phyloP scores from a whole-genome alignment of 768 basidiomycete genomes.

The Obba rivulosa region DNA sequence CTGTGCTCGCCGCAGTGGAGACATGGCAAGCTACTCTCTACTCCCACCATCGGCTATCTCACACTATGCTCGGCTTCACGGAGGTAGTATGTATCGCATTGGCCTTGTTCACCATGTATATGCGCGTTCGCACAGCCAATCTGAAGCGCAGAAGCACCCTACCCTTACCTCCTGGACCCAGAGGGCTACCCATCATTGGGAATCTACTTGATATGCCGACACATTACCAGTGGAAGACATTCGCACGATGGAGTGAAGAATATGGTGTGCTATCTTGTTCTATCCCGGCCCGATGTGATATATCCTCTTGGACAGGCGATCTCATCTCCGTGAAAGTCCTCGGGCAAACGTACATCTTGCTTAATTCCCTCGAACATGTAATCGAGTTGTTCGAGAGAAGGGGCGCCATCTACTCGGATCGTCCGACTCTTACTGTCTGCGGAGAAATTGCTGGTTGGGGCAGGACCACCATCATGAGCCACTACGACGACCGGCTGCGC shows the following conservation, averaged over 20 bases:
- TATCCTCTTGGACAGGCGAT: slow-evolving; percentile 17
- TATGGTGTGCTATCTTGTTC: slow-evolving; percentile 19
- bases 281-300: background rate
- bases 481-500: slow-evolving; percentile 35
- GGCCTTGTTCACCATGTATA: no score
- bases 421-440: slow-evolving; percentile 16
- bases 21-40: no score
- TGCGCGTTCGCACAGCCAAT: no score
- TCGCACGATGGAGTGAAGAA: slow-evolving; percentile 19
- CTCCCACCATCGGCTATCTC: no score
- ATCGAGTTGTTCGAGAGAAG: slow-evolving; percentile 22
- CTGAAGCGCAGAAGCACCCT: background rate
- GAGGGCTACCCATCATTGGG: slow-evolving; percentile 19
- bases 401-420: slow-evolving; percentile 19
- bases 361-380: slow-evolving; percentile 19
- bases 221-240: slow-evolving; percentile 18
- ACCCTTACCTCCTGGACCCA: slow-evolving; percentile 24
- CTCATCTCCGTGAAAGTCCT: slow-evolving; percentile 20
- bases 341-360: slow-evolving; percentile 22
- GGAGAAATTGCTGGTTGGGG: slow-evolving; percentile 20
- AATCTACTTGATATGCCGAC: slow-evolving; percentile 22
- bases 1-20: no score
- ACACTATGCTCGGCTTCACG: no score
- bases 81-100: no score
- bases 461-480: slow-evolving; percentile 31